Evolutionary conservation across 2,329 filamentous ascomycete species (phyloP).

Genomic region (Aspergillus brunneoviolaceus): DNA sequence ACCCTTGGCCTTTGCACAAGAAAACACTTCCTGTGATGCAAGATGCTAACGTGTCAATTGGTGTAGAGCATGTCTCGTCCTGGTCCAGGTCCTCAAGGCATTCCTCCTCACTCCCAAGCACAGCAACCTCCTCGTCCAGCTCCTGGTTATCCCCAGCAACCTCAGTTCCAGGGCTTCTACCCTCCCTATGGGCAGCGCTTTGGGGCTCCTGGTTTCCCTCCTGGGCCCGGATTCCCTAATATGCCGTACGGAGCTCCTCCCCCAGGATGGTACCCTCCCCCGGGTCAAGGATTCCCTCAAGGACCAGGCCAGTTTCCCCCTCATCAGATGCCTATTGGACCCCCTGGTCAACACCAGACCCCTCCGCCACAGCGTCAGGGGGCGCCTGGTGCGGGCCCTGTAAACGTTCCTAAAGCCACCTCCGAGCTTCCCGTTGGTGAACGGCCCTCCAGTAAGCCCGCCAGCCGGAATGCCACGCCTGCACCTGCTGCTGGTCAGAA

Average conservation of each 20-base stretch:
- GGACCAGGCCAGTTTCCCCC: constrained; percentile 65
- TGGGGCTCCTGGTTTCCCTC: constrained; percentile 52
- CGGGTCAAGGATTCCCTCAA: constrained; percentile 72
- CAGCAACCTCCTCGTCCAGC: constrained; percentile 43
- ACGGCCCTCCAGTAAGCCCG: constrained; percentile 36
- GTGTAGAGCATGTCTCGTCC: constrained; percentile 46
- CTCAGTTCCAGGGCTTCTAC: constrained; percentile 46
- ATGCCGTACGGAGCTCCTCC: constrained; percentile 76
- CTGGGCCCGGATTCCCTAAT: constrained; percentile 66
- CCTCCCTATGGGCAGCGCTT: constrained; percentile 49
- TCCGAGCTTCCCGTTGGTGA: constrained; percentile 46
- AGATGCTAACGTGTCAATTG: constrained; percentile 22
- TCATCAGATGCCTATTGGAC: constrained; percentile 56
- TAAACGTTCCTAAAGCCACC: constrained; percentile 35
- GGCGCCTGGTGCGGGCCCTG: constrained; percentile 28
- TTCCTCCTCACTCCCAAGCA: constrained; percentile 40
- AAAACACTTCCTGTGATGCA: background rate
- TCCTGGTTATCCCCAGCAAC: constrained; percentile 43
- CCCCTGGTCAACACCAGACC: constrained; percentile 48
- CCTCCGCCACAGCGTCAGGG: constrained; percentile 38
- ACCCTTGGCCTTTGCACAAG: constrained; percentile 8
- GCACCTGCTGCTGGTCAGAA: constrained; percentile 31
- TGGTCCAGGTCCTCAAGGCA: constrained; percentile 38
- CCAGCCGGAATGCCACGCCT: constrained; percentile 36
- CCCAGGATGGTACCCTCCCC: constrained; percentile 72